Evolutionary conservation across 2,329 filamentous ascomycete genomes (phyloP).

Genomic region (Chalara sp.): DNA sequence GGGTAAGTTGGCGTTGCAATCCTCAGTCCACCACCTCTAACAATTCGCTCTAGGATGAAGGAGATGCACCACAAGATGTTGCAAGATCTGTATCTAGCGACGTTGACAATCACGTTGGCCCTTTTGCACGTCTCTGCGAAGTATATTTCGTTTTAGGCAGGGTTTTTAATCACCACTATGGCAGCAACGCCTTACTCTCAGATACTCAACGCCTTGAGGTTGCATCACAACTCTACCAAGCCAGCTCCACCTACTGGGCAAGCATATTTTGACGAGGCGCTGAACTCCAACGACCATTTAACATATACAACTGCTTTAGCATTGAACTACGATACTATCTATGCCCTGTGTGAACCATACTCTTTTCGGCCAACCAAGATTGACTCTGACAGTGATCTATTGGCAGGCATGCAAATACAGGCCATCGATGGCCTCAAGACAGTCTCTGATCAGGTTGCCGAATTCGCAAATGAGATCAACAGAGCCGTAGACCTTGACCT

Average conservation of each 20-base stretch:
- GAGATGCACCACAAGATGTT: slow-evolving; percentile 25
- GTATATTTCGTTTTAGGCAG: slow-evolving; percentile 29
- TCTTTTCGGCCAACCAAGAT: slow-evolving; percentile 23
- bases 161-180: slow-evolving; percentile 27
- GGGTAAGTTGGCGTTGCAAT: slow-evolving; percentile 26
- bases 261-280: slow-evolving; percentile 21
- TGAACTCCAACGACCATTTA: slow-evolving; percentile 17
- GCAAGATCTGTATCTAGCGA: slow-evolving; percentile 28
- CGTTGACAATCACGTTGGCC: slow-evolving; percentile 36
- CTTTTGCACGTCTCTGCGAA: slow-evolving; percentile 45
- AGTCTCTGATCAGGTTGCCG: slow-evolving; percentile 23
- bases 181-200: slow-evolving; percentile 7
- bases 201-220: slow-evolving; percentile 16
- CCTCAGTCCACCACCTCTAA: background rate
- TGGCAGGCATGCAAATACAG: slow-evolving; percentile 26
- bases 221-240: slow-evolving; percentile 21
- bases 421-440: slow-evolving; percentile 28
- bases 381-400: background rate
- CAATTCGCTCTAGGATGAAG: slow-evolving; percentile 10
- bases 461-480: slow-evolving; percentile 24
- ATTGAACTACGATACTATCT: slow-evolving; percentile 21
- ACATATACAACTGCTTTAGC: slow-evolving; percentile 19
- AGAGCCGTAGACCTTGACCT: slow-evolving; percentile 20
- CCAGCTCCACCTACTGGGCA: slow-evolving; percentile 18
- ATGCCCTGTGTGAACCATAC: slow-evolving; percentile 32